phyloP scores from a whole-genome alignment of 106 monocot species.

The Posidonia australis region DNA sequence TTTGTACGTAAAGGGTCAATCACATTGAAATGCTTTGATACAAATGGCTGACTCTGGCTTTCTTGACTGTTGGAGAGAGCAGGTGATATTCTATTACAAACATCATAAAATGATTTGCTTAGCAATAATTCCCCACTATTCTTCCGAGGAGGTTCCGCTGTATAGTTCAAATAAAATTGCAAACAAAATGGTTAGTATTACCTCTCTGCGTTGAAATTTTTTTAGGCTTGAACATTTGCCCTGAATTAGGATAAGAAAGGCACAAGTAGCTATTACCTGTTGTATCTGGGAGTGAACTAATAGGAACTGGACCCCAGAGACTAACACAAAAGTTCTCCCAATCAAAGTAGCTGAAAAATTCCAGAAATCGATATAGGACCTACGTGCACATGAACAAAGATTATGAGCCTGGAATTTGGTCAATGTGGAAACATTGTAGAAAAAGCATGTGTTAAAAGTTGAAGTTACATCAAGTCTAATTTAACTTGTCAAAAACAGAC shows the following conservation, averaged over 20 bases:
- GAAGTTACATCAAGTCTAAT: not conserved
- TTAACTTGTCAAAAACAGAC: not conserved
- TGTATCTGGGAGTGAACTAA: constrained; percentile 26
- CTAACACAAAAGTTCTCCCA: constrained; percentile 96
- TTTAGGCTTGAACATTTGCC: no score
- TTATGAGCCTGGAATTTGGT: no score
- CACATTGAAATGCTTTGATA: constrained; percentile 87
- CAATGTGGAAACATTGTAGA: not conserved
- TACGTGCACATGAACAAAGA: constrained; percentile 7
- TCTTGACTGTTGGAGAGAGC: constrained; percentile 42
- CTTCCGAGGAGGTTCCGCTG: constrained; percentile 21
- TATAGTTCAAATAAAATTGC: not conserved
- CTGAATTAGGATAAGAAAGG: not conserved
- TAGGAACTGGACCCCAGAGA: constrained; percentile 38
- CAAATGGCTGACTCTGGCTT: constrained; percentile 54
- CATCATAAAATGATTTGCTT: constrained; percentile 13
- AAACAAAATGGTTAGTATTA: no score
- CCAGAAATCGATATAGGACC: constrained; percentile 94
- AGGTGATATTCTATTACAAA: constrained; percentile 48
- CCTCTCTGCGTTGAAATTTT: no score
- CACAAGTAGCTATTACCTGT: constrained; percentile 10
- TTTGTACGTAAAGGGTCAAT: constrained; percentile 91
- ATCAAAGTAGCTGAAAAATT: constrained; percentile 98
- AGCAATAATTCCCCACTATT: constrained; percentile 24
- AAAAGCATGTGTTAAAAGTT: not conserved